Percentiles rank a stretch among this genome's conserved stretches.
Conservation (phyloP, 129 eudicot genomes). For the Pittosporum tobira region DNA sequence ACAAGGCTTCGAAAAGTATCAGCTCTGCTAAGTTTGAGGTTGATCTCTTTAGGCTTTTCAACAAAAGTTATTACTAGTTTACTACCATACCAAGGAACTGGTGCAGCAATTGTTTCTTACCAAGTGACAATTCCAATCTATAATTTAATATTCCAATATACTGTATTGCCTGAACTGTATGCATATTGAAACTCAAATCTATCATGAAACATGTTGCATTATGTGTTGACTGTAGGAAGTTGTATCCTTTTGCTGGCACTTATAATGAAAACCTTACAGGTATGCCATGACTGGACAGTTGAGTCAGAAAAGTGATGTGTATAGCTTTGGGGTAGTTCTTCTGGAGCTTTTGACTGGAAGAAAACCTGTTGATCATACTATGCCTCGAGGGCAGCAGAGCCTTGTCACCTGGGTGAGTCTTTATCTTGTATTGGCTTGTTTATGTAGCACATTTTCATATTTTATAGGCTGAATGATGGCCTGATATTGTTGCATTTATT, state of each 20-base stretch:
- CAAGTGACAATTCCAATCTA: background rate
- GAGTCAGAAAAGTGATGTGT: constrained; percentile 9
- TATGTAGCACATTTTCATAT: background rate
- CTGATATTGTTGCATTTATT: background rate
- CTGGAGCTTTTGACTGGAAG: constrained; percentile 11
- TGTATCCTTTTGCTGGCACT: background rate
- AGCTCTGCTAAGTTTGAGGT: too few species aligned
- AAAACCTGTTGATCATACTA: constrained; percentile 10
- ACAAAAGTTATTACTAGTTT: too few species aligned
- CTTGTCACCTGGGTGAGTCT: constrained; percentile 14
- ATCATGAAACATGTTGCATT: background rate
- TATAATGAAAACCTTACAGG: background rate
- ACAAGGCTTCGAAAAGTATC: background rate
- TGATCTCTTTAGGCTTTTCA: too few species aligned
- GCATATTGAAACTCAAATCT: background rate
- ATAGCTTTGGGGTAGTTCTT: constrained; percentile 12
- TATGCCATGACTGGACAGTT: constrained; percentile 11
- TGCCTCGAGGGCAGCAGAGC: constrained; percentile 8
- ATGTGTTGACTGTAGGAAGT: background rate
- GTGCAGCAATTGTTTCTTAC: background rate
- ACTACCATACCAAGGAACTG: background rate
- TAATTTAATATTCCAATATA: too few species aligned
- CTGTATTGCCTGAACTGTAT: background rate
- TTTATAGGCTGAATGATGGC: background rate
- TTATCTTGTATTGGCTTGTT: background rate